Base-by-base conservation (phyloP, 2,329 filamentous ascomycete species). In the Macrophomina phaseolina region DNA sequence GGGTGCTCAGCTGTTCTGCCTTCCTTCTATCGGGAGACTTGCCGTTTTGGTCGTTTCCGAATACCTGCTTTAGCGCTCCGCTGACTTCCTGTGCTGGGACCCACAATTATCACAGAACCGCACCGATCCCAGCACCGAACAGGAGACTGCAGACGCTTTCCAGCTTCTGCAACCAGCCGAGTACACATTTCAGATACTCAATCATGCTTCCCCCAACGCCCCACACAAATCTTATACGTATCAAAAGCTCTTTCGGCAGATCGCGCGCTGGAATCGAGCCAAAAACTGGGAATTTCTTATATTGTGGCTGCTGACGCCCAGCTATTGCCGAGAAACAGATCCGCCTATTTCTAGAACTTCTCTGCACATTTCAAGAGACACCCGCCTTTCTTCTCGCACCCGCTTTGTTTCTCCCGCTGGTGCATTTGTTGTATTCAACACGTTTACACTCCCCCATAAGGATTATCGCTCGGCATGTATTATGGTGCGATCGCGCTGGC, bases 261-360 rank as follows among this genome's bases (percentile, higher is more conserved):
- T n/a, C 9, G 9, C 18, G 7, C 46, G n/a, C 46, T 23, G 46
- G 9, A 49, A 49, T 49, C 46, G 46, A 49, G 46, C 46, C 4
- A 49, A 23, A 49, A 49, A 23, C 46, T 4, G n/a, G 23, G 46
- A 49, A 49, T 49, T 49, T 28, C 8, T 49, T 49, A 49, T 49
- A 49, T 49, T 49, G 46, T 49, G 46, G 46, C 46, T 49, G 46
- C 46, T 49, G 46, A 49, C 23, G 46, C 46, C 46, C 46, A 49
- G 46, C 23, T 49, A 49, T 49, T 49, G 46, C 46, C 46, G 4
- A 49, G 46, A 49, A 49, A 2, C 46, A 49, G 46, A 49, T 49
- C 7, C 46, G n/a, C 18, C 16, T 49, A 49, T 49, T 49, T 49
- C n/a, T 48, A 49, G 46, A 28, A n/a, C n/a, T 8, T 8, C 9